Percentiles rank a stretch among this genome's conserved stretches.
Conservation (phyloP, 441 rosid genomes). For the Gossypium aridum region DNA sequence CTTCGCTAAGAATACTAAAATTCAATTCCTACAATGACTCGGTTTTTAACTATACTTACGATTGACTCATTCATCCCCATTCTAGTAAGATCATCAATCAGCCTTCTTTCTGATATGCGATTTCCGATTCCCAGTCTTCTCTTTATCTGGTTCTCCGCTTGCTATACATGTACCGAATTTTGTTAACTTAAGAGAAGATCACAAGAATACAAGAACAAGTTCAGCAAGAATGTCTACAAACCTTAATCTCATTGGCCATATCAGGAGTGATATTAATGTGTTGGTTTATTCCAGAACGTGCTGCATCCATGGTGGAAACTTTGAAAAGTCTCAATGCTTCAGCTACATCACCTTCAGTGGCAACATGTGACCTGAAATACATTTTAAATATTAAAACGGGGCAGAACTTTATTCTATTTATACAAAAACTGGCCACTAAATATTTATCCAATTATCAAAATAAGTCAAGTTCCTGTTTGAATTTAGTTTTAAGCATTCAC, state of each 20-base stretch:
- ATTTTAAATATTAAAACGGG: neutral
- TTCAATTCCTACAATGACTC: neutral
- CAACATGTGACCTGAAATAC: slow-evolving; percentile 66
- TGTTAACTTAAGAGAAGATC: neutral
- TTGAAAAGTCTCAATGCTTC: slow-evolving; percentile 87
- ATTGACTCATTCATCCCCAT: slow-evolving; percentile 90
- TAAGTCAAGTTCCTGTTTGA: neutral
- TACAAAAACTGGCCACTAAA: neutral
- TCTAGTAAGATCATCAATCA: slow-evolving; percentile 78
- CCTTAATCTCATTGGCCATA: slow-evolving; percentile 80
- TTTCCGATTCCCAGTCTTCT: slow-evolving; percentile 86
- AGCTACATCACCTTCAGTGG: slow-evolving; percentile 79
- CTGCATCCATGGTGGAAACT: slow-evolving; percentile 94
- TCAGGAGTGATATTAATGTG: slow-evolving; percentile 75
- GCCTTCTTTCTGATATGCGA: slow-evolving; percentile 80
- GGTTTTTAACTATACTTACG: slow-evolving; percentile 33
- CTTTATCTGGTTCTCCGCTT: slow-evolving; percentile 93
- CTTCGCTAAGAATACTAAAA: neutral
- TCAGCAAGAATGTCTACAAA: slow-evolving; percentile 14
- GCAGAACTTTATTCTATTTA: neutral
- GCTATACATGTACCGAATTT: slow-evolving; percentile 30
- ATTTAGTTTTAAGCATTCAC: neutral
- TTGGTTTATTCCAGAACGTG: slow-evolving; percentile 89
- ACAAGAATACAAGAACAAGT: neutral
- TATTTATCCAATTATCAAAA: neutral